Evolutionary conservation across 805 yeast genomes (phyloP), one percentile per base, ranked within the genome.

Genomic region (Suhomyces sp.): DNA sequence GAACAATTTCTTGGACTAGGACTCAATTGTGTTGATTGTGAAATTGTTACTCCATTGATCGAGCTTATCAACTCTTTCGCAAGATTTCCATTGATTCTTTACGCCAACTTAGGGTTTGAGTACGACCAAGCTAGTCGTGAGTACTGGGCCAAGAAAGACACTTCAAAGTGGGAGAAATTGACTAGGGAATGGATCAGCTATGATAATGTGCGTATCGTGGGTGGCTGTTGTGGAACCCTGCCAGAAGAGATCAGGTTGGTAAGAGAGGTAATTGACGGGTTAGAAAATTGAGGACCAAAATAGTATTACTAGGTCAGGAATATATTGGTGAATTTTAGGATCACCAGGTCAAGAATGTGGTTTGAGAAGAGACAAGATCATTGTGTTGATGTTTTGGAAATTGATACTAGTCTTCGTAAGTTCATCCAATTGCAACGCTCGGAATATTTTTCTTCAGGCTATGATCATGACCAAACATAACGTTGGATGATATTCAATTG

Each of bases 81-180:
- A 28, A 31, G 32, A 25, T 28, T 65, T 20, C 76, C 78, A 4
- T 48, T 81, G 19, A 53, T 81, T 3, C 70, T 77, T 2, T 85
- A 84, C 53, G 95, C 95, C 7, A 86, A 86, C 56, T 77, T 85
- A 28, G 93, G 93, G 2, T 88, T 81, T 50, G 54, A 65, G 6
- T 82, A 80, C 51, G 78, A 79, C 46, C 74, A 71, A 20, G 45
- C 47, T 6, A 62, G 63, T 8, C 68, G 73, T 39, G 44, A 54
- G 31, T 56, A 48, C 37, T 43, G 35, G 24, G 47, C 53, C 19
- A 34, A 40, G n/a, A 42, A 48, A 35, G 46, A 43, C 31, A 39
- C 44, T 6, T 46, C 42, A 5, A 44, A 50, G 3, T 71, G 83
- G 74, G 56, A 51, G 2, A 44, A 53, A 4, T 58, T 62, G 16